Evolutionary conservation across 2,329 filamentous ascomycete species (phyloP).

Genomic region (Aspergillus latus): DNA sequence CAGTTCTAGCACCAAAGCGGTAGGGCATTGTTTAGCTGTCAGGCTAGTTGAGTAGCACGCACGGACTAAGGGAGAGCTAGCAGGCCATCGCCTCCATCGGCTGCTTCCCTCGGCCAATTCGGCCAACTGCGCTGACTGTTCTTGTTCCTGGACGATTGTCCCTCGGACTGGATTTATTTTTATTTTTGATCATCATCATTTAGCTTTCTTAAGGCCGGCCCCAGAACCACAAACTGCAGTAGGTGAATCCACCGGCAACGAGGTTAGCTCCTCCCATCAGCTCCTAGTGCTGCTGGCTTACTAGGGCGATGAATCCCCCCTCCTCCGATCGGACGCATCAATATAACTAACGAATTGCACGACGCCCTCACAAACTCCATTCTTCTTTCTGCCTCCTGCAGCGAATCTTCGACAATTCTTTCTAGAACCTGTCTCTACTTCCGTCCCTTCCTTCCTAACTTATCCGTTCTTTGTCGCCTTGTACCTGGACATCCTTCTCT

Average conservation of each 20-base stretch:
- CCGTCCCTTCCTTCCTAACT: slow-evolving; percentile 1
- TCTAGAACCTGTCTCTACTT: slow-evolving; percentile 10
- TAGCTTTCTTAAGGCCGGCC: slow-evolving; percentile 1
- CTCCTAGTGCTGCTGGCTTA: slow-evolving; percentile 11
- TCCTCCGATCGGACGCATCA: slow-evolving; percentile 24
- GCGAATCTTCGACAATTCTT: slow-evolving; percentile 6
- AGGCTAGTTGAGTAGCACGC: slow-evolving; percentile 3
- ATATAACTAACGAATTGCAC: slow-evolving; percentile 24
- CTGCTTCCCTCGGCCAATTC: background rate
- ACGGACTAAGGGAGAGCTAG: slow-evolving; percentile 14
- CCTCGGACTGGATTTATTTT: slow-evolving; percentile 2
- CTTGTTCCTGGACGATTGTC: background rate
- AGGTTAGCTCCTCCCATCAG: slow-evolving; percentile 19
- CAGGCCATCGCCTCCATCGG: background rate
- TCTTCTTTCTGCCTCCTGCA: slow-evolving; percentile 8
- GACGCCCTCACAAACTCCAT: slow-evolving; percentile 10
- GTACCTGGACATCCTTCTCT: slow-evolving; percentile 4
- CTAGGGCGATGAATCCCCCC: slow-evolving; percentile 11
- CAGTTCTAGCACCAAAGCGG: background rate
- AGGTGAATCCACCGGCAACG: slow-evolving; percentile 15
- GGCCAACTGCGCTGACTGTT: background rate
- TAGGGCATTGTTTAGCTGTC: slow-evolving; percentile 8
- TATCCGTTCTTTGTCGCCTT: slow-evolving; percentile 7
- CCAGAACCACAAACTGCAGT: slow-evolving; percentile 1
- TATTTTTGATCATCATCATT: slow-evolving; percentile 5